Conservation (phyloP, 73 alveolate genomes). For the Symbiodinium pilosum region DNA sequence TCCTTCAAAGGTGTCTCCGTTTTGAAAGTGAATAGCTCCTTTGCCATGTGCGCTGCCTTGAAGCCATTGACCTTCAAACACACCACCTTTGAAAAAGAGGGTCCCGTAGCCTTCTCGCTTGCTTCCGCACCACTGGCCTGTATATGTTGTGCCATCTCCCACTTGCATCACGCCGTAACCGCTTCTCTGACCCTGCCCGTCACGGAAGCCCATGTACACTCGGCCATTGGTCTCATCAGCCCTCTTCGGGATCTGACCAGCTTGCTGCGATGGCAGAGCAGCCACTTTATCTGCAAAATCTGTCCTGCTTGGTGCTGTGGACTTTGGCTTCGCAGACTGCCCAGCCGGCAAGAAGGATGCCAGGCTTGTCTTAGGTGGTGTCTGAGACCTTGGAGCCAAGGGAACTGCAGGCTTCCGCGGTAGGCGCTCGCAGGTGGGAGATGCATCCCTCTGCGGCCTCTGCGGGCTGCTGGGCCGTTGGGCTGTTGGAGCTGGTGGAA, state of each 20-base stretch:
- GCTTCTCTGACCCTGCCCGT: constrained; percentile 33
- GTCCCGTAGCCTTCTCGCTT: constrained; percentile 80
- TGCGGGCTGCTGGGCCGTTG: too few species aligned
- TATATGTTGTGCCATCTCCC: constrained; percentile 62
- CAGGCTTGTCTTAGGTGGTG: neutral
- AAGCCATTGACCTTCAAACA: constrained; percentile 87
- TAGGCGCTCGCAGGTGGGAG: neutral
- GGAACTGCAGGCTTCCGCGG: constrained; percentile 4
- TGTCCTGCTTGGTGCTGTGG: neutral
- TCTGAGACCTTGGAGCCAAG: neutral
- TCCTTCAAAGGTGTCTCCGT: constrained; percentile 19
- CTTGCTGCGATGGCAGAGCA: neutral
- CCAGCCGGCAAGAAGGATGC: neutral
- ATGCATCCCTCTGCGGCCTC: neutral
- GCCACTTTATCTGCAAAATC: constrained; percentile 16
- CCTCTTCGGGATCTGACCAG: neutral
- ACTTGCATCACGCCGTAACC: constrained; percentile 80
- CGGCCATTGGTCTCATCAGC: neutral
- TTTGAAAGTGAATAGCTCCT: constrained; percentile 42
- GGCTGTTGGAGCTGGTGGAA: too few species aligned
- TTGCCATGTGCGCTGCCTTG: constrained; percentile 83
- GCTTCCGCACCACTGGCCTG: constrained; percentile 81
- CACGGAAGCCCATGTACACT: constrained; percentile 70
- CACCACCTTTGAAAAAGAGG: constrained; percentile 54
- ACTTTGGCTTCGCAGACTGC: neutral